Evolutionary conservation across 2,329 filamentous ascomycete genomes (phyloP).

Genomic region (Penicillium capsulatum): DNA sequence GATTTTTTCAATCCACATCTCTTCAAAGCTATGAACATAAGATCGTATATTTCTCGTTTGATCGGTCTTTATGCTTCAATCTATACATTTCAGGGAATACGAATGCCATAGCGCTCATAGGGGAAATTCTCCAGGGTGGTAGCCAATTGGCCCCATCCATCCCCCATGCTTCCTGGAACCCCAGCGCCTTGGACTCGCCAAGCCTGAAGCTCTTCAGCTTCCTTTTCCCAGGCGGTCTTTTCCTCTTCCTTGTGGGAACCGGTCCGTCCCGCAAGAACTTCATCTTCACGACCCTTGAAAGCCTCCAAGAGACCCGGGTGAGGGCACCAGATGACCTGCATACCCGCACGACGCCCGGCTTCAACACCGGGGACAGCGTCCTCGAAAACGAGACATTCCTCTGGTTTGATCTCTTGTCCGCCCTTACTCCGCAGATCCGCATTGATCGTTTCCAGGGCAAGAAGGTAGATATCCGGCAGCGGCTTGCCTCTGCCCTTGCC

Average conservation of each 20-base stretch:
- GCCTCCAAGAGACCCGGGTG: constrained; percentile 73
- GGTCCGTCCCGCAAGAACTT: constrained; percentile 78
- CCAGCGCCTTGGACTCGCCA: constrained; percentile 43
- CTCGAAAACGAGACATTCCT: constrained; percentile 94
- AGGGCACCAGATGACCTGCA: constrained; percentile 91
- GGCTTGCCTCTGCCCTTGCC: constrained; percentile 81
- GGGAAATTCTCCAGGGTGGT: constrained; percentile 56
- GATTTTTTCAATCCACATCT: no score
- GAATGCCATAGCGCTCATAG: constrained; percentile 57
- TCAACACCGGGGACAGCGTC: constrained; percentile 93
- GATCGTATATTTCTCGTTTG: no score
- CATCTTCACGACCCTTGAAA: constrained; percentile 69
- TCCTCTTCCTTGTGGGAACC: constrained; percentile 62
- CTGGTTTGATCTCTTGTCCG: constrained; percentile 62
- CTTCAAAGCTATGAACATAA: no score
- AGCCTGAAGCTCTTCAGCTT: constrained; percentile 38
- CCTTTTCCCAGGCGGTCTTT: constrained; percentile 37
- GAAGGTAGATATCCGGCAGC: constrained; percentile 85
- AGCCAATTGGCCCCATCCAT: constrained; percentile 57
- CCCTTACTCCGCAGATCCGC: constrained; percentile 57
- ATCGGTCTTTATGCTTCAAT: no score
- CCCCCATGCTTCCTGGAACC: constrained; percentile 52
- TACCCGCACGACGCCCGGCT: constrained; percentile 81
- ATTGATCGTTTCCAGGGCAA: constrained; percentile 84
- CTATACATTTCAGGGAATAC: constrained; percentile 10